Evolutionary conservation across 192 early-diverging fungal species (phyloP), one percentile per base, ranked within the genome.

Genomic region (Rhizoclosmatium sp.): DNA sequence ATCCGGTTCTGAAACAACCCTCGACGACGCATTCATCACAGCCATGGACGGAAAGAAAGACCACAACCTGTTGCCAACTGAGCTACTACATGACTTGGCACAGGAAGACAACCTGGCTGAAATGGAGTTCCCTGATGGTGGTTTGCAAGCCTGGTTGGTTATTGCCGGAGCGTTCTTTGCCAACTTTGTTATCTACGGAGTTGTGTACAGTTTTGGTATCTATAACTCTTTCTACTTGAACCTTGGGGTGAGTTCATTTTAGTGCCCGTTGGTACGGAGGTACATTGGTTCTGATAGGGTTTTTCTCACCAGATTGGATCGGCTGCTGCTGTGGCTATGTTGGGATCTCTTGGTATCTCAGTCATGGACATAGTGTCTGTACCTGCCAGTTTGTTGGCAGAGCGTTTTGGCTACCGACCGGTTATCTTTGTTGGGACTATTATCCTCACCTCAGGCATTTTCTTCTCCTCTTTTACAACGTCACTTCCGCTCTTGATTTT

Each of bases 341-440:
- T 78, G 10, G 69, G 69, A 71, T 54, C 47, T 56, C 41, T 69
- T 46, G 67, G 67, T 41, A 5, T 41, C 16, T 31, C 41, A 45
- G 67, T 46, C 4, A 39, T 69, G 12, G 67, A 69, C 46, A 12
- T 16, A 10, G 12, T 69, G 39, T 31, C 41, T 12, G 47, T 69
- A 7, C 5, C 21, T 62, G 9, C 69, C 2, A 79, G 84, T 21
- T 51, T 66, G 40, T 68, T 89, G 16, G 68, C 75, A 58, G 85
- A 85, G 41, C 66, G 65, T 42, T 86, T 88, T 78, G 91, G 91
- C 0, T 88, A 83, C 70, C 80, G 83, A 7, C 69, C 78, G 58
- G 85, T 87, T 39, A 68, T 83, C 2, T 69, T 87, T 4, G 76
- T 83, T 7, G 92, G 92, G 2, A 85, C 84, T 12, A 59, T 84